These are phyloP conservation scores for Xylaria castorea DNA, from an alignment of 495 filamentous ascomycete genomes.

Conservation along the genomic window DNA sequence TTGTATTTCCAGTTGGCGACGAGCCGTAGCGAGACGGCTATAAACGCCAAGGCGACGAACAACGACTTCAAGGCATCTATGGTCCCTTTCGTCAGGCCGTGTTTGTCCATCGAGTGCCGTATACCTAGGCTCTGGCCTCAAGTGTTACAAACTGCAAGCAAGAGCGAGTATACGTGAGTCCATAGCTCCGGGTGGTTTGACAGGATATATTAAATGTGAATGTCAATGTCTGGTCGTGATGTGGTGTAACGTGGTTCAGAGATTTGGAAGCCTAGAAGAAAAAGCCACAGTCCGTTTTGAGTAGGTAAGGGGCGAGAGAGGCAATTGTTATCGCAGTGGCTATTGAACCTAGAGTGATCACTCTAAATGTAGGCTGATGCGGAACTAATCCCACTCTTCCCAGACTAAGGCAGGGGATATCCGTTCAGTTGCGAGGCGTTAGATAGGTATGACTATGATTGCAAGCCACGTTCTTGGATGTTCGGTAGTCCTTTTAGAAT, in stretches of 20 bases:
- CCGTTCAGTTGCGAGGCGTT: background rate
- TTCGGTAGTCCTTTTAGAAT: background rate
- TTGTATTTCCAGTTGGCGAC: conserved; percentile 26
- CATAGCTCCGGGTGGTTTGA: conserved; percentile 8
- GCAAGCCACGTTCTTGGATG: conserved; percentile 16
- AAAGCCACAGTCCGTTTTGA: conserved; percentile 10
- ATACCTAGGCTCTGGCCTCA: background rate
- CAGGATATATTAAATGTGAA: conserved; percentile 7
- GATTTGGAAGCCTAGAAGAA: background rate
- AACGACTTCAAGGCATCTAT: conserved; percentile 25
- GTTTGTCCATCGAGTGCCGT: background rate
- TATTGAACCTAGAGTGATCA: background rate
- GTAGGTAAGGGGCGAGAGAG: background rate
- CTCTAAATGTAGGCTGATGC: conserved; percentile 10
- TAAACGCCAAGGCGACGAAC: conserved; percentile 11
- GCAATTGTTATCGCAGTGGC: background rate
- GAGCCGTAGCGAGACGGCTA: conserved; percentile 24
- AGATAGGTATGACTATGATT: background rate
- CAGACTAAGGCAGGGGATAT: background rate
- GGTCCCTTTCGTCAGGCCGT: background rate
- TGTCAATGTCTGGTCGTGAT: background rate
- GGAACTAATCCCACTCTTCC: background rate
- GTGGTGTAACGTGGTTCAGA: background rate
- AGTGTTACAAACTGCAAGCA: background rate
- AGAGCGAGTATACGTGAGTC: conserved; percentile 1